These are phyloP conservation scores for Darksidea phi DNA, from an alignment of 495 filamentous ascomycete species.

Conservation along the genomic window DNA sequence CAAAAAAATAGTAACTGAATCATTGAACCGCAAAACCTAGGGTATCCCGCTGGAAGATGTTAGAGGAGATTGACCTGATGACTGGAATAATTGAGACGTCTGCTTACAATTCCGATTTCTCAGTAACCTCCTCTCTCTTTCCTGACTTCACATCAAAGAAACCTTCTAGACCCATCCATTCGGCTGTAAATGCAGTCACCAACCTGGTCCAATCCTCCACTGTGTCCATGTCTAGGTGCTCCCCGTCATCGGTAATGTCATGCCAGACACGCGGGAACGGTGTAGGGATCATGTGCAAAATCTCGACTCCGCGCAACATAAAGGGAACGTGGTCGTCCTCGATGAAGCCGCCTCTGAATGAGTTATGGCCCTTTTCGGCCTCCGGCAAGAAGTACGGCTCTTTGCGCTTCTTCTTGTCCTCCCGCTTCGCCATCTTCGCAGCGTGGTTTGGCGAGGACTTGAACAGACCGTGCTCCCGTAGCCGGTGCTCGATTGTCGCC, in stretches of 20 bases:
- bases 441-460: conserved; percentile 52
- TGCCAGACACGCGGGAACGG: conserved; percentile 90
- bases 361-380: conserved; percentile 22
- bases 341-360: conserved; percentile 44
- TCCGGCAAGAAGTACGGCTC: conserved; percentile 23
- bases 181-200: conserved; percentile 77
- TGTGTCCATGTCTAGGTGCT: conserved; percentile 79
- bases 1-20: background rate
- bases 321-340: conserved; percentile 92
- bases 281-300: conserved; percentile 82
- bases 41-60: conserved; percentile 26
- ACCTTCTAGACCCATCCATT: conserved; percentile 74
- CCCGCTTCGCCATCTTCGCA: conserved; percentile 28
- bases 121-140: conserved; percentile 10
- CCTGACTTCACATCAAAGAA: conserved; percentile 23
- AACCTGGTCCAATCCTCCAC: conserved; percentile 87
- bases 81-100: background rate
- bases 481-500: conserved; percentile 64
- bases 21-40: too few relatives aligned
- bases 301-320: conserved; percentile 76
- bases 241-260: conserved; percentile 75
- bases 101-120: conserved; percentile 35
- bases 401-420: conserved; percentile 19
- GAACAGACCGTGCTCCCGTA: conserved; percentile 61
- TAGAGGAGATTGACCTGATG: too few relatives aligned